These are phyloP conservation scores for Chlorella sp. DNA, from an alignment of 139 green algal species.

Conservation along the genomic window DNA sequence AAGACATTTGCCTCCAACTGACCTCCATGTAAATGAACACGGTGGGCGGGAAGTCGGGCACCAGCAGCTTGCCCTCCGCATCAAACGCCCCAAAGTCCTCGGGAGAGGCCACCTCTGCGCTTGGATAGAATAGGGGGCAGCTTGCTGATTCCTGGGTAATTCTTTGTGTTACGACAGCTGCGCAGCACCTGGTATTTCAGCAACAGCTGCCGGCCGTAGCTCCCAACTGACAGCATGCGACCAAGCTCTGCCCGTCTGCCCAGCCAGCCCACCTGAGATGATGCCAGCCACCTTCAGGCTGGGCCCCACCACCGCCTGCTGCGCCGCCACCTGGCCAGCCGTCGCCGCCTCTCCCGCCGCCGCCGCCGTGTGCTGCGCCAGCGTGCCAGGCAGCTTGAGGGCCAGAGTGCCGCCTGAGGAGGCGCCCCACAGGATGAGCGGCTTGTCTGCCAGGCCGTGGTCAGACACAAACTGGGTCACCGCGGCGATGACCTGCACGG, in stretches of 20 bases:
- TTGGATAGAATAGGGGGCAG: not conserved
- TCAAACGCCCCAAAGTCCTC: conserved; percentile 16
- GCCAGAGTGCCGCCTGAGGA: conserved; percentile 29
- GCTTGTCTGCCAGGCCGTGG: not conserved
- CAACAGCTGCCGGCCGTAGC: too few species aligned
- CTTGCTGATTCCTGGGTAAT: too few species aligned
- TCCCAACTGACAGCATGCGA: too few species aligned
- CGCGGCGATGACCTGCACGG: conserved; percentile 11
- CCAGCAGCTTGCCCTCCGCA: not conserved
- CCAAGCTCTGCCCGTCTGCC: not conserved
- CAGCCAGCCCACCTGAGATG: conserved; percentile 1
- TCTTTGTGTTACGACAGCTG: too few species aligned
- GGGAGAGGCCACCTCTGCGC: conserved; percentile 10
- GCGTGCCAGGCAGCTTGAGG: conserved; percentile 19
- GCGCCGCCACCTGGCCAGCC: too few species aligned
- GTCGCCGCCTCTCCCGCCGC: not conserved
- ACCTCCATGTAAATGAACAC: conserved; percentile 26
- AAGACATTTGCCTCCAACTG: too few species aligned
- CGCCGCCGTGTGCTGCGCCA: not conserved
- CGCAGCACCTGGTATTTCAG: too few species aligned
- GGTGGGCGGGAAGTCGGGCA: conserved; percentile 8
- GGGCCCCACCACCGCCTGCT: too few species aligned
- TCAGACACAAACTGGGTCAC: not conserved
- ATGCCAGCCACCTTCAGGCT: not conserved
- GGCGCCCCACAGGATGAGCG: conserved; percentile 20